Base-by-base conservation (phyloP, 2,329 filamentous ascomycete genomes). In the Teratosphaeria destructans region DNA sequence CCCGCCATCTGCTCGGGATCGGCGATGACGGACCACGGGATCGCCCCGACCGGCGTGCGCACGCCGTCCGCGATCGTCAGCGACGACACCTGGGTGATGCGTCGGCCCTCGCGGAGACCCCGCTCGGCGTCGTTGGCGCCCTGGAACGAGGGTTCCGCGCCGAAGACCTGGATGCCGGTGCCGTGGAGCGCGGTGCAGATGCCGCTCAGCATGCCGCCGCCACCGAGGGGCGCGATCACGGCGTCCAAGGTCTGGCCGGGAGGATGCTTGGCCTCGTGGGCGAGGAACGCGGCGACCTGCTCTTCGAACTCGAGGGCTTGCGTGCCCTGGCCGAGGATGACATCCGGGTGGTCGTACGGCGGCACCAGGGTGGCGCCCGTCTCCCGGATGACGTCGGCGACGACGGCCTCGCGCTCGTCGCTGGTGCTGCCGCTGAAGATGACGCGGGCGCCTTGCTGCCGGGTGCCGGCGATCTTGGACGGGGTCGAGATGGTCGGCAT, bases 251-350 rank as follows among this genome's bases (percentile, higher is more conserved):
- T 63, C 37, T 60, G 67, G 29, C 70, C 69, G 3, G 66, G 64
- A 57, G 61, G n/a, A 29, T 32, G 5, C 47, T 73, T 55, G n/a
- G 19, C 19, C 19, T 66, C 59, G n/a, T 70, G 59, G 12, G 66
- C 64, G 52, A 86, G 77, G 62, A 86, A 67, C 52, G 80, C 78
- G 3, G 71, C 73, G 1, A 86, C 88, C 71, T 97, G 92, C 61
- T 82, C 77, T 71, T 91, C 86, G 37, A 96, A 74, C 74, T 99
- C 94, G 5, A 96, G 73, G 0, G 85, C 92, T 62, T 89, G 79
- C 0, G 93, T 97, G n/a, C 93, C 94, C 77, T 96, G 92, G 0
- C 94, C 93, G 0, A 96, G 82, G 59, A 97, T 88, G 65, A 96
- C 91, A 72, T 96, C 85, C 2, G 89, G 88, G 74, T 97, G 89